Conservation (phyloP, 2,329 filamentous ascomycete genomes). For the Trichothecium roseum region DNA sequence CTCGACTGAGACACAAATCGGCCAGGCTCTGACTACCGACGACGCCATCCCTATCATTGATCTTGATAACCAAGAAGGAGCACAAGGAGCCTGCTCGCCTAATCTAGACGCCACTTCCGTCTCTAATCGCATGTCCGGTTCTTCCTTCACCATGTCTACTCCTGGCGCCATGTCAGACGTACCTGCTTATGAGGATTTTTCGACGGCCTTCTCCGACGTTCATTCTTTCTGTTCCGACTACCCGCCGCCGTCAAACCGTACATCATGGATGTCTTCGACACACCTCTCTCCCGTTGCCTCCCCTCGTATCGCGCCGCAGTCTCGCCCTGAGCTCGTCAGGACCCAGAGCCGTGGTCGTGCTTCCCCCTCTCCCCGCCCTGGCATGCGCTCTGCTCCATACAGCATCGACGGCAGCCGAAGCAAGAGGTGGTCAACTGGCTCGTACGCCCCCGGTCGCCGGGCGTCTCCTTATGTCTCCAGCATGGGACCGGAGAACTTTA, state of each 20-base stretch:
- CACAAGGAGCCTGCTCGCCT: constrained; percentile 27
- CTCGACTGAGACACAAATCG: constrained; percentile 48
- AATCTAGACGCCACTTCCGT: constrained; percentile 42
- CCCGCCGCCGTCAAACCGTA: constrained; percentile 55
- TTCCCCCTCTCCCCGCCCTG: constrained; percentile 60
- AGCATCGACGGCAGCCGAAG: constrained; percentile 55
- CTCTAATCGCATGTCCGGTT: constrained; percentile 57
- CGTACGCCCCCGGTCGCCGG: constrained; percentile 51
- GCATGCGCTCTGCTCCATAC: constrained; percentile 60
- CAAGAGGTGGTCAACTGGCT: constrained; percentile 73
- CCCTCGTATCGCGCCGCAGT: constrained; percentile 52
- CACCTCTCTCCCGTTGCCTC: constrained; percentile 65
- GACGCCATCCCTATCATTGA: constrained; percentile 54
- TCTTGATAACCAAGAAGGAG: constrained; percentile 23
- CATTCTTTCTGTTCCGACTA: constrained; percentile 58
- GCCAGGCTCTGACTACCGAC: constrained; percentile 52
- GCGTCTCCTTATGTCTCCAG: constrained; percentile 54
- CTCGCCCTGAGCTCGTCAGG: constrained; percentile 47
- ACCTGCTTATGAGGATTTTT: constrained; percentile 62
- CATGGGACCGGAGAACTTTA: constrained; percentile 48
- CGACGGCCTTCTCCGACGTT: constrained; percentile 54
- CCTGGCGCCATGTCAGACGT: constrained; percentile 56
- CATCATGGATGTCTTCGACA: constrained; percentile 60
- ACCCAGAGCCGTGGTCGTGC: constrained; percentile 58
- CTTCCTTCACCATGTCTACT: constrained; percentile 64